Evolutionary conservation across 192 early-diverging fungal genomes (phyloP).

Genomic region (Radiomyces spectabilis): DNA sequence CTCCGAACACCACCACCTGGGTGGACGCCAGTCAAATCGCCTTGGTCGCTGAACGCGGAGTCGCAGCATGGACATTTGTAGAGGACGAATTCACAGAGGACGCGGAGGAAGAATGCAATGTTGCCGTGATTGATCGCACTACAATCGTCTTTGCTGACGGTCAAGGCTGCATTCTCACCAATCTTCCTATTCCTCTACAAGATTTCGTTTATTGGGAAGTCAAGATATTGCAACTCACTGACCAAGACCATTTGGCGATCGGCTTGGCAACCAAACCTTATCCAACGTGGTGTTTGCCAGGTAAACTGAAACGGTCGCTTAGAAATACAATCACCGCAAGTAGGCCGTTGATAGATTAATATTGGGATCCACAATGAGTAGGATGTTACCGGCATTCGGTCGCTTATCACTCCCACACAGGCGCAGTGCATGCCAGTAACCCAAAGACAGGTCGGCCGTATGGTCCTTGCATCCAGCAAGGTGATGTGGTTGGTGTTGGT

Average conservation of each 20-base stretch:
- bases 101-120: conserved; percentile 46
- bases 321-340: no score
- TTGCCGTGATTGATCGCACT: conserved; percentile 54
- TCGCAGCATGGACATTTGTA: conserved; percentile 66
- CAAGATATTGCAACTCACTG: conserved; percentile 61
- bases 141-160: conserved; percentile 61
- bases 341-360: no score
- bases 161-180: conserved; percentile 62
- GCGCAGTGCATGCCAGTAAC: conserved; percentile 58
- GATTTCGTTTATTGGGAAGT: conserved; percentile 72
- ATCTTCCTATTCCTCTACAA: conserved; percentile 61
- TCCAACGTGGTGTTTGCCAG: conserved; percentile 57
- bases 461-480: conserved; percentile 59
- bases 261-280: conserved; percentile 66
- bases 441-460: conserved; percentile 49
- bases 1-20: conserved; percentile 1
- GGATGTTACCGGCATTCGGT: conserved; percentile 69
- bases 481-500: conserved; percentile 67
- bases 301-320: no score
- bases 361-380: no score
- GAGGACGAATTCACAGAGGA: conserved; percentile 6
- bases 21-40: background rate
- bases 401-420: conserved; percentile 57
- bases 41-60: conserved; percentile 47
- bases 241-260: conserved; percentile 46